A percentile compares a stretch with the other conserved stretches of the same genome.
Conservation (phyloP, 2,329 filamentous ascomycete species). For the Colletotrichum sp. region DNA sequence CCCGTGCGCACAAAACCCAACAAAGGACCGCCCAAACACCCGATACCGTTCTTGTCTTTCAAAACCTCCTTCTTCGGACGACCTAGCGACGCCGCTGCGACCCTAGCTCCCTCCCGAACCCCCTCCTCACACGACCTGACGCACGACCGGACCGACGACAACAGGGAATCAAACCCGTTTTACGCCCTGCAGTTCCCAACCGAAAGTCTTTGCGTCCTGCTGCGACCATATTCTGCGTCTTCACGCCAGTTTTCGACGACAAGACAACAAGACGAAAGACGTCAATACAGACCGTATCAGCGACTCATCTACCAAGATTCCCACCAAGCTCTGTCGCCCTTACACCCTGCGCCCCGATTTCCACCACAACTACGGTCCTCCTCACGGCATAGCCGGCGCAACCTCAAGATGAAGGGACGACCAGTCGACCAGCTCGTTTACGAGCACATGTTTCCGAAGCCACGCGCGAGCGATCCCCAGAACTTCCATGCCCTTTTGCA, state of each 20-base stretch:
- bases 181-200: not conserved
- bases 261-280: not conserved
- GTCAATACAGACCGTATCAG: not conserved
- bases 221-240: not conserved
- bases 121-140: slow-evolving; percentile 8
- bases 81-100: not conserved
- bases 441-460: slow-evolving; percentile 74
- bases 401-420: slow-evolving; percentile 68
- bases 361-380: not conserved
- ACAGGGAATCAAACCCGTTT: not conserved
- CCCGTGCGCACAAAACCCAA: not conserved
- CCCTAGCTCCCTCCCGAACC: slow-evolving; percentile 9
- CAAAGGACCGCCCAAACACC: not conserved
- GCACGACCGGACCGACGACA: not conserved
- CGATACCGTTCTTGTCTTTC: slow-evolving; percentile 3
- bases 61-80: slow-evolving; percentile 9
- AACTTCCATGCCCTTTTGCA: slow-evolving; percentile 75
- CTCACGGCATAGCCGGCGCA: not conserved
- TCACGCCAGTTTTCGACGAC: not conserved
- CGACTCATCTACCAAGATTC: not conserved
- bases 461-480: slow-evolving; percentile 70
- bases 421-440: slow-evolving; percentile 76
- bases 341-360: not conserved
- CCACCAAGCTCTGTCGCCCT: not conserved
- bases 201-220: not conserved